Evolutionary conservation across 176 grass and related monocot genomes (phyloP), one percentile per base, ranked within the genome.

Genomic region (Eragrostis nindensis): DNA sequence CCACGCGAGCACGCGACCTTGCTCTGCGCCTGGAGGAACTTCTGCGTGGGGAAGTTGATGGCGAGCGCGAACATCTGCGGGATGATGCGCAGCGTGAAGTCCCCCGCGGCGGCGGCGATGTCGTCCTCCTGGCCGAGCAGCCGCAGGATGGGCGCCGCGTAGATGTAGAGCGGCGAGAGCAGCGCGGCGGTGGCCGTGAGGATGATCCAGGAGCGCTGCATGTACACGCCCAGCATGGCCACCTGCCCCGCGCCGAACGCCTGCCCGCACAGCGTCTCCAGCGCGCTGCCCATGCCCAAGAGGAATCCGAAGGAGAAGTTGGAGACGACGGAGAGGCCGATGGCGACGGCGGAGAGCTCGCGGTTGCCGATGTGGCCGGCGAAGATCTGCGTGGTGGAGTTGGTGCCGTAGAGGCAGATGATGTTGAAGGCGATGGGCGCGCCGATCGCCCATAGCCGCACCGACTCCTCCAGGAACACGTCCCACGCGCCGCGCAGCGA

Each of bases 221-320:
- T 85, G 94, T 97, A 97, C 6, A 94, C 70, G 22, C 94, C 94
- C 3, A 97, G 91, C 94, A 87, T 87, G 3, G 79, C 75, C 18
- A 91, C 84, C 75, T 91, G 89, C 0, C 94, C 94, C 6, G 94
- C 94, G 0, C 94, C 94, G 55, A 86, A 97, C 32, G 94, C 94
- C 67, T 97, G 94, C 1, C 94, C 94, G 86, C 94, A 93, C 13
- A 97, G 84, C 30, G 94, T 97, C 81, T 97, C 94, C 55, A 97
- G 74, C 4, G 90, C 94, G 47, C 94, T 97, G 40, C 88, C 94
- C 94, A 97, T 97, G 25, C 82, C 71, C 19, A 94, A 86, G 44
- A 97, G 89, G 84, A 97, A 91, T n/a, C 94, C 94, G 59, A 97
- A 97, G 65, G 91, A 97, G 88, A 97, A 93, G 82, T 91, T 89